phyloP scores from a whole-genome alignment of 495 filamentous ascomycete genomes.

The Collariella sp. region DNA sequence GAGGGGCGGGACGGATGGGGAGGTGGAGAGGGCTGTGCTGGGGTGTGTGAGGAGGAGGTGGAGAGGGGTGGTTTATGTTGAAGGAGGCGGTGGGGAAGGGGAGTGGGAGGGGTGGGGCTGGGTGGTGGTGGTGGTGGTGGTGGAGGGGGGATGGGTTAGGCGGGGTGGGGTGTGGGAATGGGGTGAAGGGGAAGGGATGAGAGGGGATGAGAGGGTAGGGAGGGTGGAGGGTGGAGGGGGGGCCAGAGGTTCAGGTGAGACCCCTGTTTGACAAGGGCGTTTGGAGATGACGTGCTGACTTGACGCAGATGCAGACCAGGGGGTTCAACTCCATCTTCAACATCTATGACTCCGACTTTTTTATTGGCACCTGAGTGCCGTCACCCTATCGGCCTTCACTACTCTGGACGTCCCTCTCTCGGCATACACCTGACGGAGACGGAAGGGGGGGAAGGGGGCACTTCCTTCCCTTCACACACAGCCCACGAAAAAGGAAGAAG shows the following conservation, averaged over 20 bases:
- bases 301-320: constrained; percentile 1
- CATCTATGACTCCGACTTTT: constrained; percentile 20
- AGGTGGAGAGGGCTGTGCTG: constrained; percentile 25
- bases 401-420: background rate
- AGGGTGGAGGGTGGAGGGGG: constrained; percentile 3
- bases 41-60: constrained; percentile 19
- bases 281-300: background rate
- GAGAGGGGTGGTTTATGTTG: constrained; percentile 16
- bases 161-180: background rate
- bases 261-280: too few relatives aligned
- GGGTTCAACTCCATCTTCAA: constrained; percentile 26
- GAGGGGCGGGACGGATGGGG: constrained; percentile 19
- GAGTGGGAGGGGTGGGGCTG: constrained; percentile 19
- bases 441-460: too few relatives aligned
- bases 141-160: constrained; percentile 7
- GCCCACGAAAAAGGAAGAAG: too few relatives aligned
- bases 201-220: constrained; percentile 1
- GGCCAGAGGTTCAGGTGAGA: constrained; percentile 18
- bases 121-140: constrained; percentile 16
- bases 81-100: constrained; percentile 10
- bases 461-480: too few relatives aligned
- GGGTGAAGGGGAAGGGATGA: background rate
- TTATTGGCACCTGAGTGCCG: constrained; percentile 18
- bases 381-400: too few relatives aligned
- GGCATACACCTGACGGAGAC: too few relatives aligned